phyloP scores from a whole-genome alignment of 2,329 filamentous ascomycete genomes.

The Monosporascus sp. region DNA sequence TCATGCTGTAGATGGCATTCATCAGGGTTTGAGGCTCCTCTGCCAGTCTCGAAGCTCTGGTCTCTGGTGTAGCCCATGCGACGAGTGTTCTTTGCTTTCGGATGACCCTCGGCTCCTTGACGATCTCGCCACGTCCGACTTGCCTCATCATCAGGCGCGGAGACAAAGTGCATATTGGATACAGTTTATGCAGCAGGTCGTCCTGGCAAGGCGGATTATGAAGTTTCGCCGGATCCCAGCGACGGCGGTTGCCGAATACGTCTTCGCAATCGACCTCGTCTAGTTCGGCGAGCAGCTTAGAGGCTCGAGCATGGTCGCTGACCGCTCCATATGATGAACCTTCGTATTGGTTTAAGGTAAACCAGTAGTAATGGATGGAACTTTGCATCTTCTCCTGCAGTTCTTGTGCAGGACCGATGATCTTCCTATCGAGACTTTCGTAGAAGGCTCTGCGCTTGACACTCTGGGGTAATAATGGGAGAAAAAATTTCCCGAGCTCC shows the following conservation, averaged over 20 bases:
- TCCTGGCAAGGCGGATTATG: neutral
- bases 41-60: neutral
- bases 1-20: neutral
- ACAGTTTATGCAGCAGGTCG: neutral
- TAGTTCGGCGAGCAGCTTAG: neutral
- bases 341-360: neutral
- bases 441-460: neutral
- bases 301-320: neutral
- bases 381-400: neutral
- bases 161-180: neutral
- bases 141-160: constrained; percentile 3
- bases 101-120: neutral
- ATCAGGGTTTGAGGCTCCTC: neutral
- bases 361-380: neutral
- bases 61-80: neutral
- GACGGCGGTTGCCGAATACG: neutral
- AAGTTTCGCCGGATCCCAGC: neutral
- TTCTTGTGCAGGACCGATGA: neutral
- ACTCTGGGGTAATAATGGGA: neutral
- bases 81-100: constrained; percentile 1
- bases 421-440: neutral
- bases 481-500: neutral
- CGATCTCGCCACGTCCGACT: neutral
- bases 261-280: neutral
- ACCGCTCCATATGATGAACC: neutral